Percentiles rank a stretch among this genome's conserved stretches.
Conservation (phyloP, 2,329 filamentous ascomycete genomes). For the Colletotrichum cuscutae region DNA sequence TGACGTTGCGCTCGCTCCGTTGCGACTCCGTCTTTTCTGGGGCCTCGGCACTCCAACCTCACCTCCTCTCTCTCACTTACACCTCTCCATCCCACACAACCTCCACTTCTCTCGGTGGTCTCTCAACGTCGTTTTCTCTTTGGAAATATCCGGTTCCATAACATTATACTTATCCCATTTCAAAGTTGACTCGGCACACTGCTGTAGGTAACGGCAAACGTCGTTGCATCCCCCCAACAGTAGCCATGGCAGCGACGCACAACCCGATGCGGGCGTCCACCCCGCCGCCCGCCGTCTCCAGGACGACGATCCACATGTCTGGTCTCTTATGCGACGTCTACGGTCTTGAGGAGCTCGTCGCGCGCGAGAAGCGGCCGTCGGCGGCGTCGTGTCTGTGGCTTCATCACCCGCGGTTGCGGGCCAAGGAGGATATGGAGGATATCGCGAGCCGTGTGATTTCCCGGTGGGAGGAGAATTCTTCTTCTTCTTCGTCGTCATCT, state of each 20-base stretch:
- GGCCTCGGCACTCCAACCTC: slow-evolving; percentile 24
- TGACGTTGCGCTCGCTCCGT: background rate
- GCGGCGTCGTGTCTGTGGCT: slow-evolving; percentile 88
- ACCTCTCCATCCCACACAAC: background rate
- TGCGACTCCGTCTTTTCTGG: slow-evolving; percentile 7
- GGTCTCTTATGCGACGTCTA: slow-evolving; percentile 84
- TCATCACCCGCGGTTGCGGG: slow-evolving; percentile 81
- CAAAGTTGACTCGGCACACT: no score
- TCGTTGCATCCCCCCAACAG: no score
- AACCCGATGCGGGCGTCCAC: slow-evolving; percentile 43
- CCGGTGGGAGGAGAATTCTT: slow-evolving; percentile 62
- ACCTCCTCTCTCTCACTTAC: background rate
- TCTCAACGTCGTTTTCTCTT: background rate
- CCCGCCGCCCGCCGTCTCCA: slow-evolving; percentile 65
- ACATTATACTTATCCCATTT: background rate
- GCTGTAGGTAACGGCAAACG: no score
- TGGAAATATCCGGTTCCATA: no score
- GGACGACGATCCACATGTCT: slow-evolving; percentile 75
- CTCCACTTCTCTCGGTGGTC: background rate
- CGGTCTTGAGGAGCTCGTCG: slow-evolving; percentile 77
- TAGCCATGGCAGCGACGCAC: slow-evolving; percentile 39
- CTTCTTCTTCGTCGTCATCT: slow-evolving; percentile 34
- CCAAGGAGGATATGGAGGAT: slow-evolving; percentile 78
- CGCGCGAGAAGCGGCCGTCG: slow-evolving; percentile 48
- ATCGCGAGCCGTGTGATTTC: slow-evolving; percentile 76